phyloP scores from a whole-genome alignment of 2,329 filamentous ascomycete genomes.

The Drechslerella coelobrocha region DNA sequence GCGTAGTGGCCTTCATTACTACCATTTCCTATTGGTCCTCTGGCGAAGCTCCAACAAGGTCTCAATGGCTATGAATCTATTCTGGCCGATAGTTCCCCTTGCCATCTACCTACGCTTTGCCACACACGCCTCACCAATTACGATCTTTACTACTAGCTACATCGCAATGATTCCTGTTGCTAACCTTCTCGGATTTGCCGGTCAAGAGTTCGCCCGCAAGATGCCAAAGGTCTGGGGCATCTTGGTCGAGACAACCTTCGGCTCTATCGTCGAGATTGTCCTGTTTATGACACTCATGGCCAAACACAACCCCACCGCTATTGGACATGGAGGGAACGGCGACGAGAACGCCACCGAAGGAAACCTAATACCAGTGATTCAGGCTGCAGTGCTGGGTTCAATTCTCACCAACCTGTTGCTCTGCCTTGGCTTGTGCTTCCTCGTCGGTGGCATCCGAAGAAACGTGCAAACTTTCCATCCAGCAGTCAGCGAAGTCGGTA shows the following conservation, averaged over 20 bases:
- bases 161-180: constrained; percentile 79
- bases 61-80: constrained; percentile 68
- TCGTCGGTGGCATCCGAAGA: constrained; percentile 73
- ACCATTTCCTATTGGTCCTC: constrained; percentile 69
- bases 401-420: constrained; percentile 82
- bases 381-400: constrained; percentile 82
- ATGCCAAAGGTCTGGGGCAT: constrained; percentile 75
- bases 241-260: constrained; percentile 69
- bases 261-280: constrained; percentile 80
- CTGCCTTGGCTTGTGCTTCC: constrained; percentile 80
- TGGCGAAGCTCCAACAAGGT: constrained; percentile 69
- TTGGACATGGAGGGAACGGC: constrained; percentile 57
- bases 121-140: constrained; percentile 65
- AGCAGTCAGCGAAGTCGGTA: constrained; percentile 79
- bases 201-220: constrained; percentile 75
- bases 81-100: constrained; percentile 49
- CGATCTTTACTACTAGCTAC: constrained; percentile 74
- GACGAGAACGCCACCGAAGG: constrained; percentile 57
- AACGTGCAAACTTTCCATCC: constrained; percentile 75
- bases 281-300: constrained; percentile 78
- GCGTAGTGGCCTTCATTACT: constrained; percentile 69
- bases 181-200: constrained; percentile 77
- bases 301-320: constrained; percentile 58
- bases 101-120: constrained; percentile 61
- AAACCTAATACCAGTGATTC: constrained; percentile 69